Evolutionary conservation across 371 early-diverging fungal genomes (phyloP).

Genomic region (Apophysomyces elegans): DNA sequence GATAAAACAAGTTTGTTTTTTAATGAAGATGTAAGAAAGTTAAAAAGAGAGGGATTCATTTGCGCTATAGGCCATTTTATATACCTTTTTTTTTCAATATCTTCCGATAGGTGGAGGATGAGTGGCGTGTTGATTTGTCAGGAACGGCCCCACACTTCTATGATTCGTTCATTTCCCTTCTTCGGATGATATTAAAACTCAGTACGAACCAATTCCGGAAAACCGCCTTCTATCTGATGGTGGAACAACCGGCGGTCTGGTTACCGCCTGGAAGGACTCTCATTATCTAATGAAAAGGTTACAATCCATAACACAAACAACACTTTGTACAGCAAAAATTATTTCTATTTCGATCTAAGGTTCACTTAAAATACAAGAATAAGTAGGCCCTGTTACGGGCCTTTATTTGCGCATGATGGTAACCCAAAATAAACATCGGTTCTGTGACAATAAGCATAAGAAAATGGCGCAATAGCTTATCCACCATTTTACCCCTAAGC

Average conservation of each 20-base stretch:
- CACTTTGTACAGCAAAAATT: no score
- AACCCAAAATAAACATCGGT: no score
- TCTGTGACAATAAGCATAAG: no score
- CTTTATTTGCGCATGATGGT: no score
- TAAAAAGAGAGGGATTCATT: background rate
- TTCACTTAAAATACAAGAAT: no score
- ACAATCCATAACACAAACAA: no score
- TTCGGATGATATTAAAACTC: background rate
- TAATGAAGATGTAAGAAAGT: background rate
- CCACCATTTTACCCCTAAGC: no score
- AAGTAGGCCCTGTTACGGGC: no score
- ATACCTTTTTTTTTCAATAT: background rate
- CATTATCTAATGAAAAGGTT: no score
- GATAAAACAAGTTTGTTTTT: background rate
- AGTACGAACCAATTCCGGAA: background rate
- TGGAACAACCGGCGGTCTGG: background rate
- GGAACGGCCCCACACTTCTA: background rate
- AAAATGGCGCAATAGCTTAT: no score
- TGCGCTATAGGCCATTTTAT: background rate
- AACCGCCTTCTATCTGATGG: background rate
- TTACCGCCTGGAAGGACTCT: no score
- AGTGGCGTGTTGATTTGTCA: constrained; percentile 12
- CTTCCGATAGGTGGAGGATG: background rate
- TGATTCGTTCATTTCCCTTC: background rate
- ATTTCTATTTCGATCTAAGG: no score